A percentile compares a stretch with the other conserved stretches of the same genome.
phyloP scores from a whole-genome alignment of 768 basidiomycete genomes.

The Suillus subaureus region DNA sequence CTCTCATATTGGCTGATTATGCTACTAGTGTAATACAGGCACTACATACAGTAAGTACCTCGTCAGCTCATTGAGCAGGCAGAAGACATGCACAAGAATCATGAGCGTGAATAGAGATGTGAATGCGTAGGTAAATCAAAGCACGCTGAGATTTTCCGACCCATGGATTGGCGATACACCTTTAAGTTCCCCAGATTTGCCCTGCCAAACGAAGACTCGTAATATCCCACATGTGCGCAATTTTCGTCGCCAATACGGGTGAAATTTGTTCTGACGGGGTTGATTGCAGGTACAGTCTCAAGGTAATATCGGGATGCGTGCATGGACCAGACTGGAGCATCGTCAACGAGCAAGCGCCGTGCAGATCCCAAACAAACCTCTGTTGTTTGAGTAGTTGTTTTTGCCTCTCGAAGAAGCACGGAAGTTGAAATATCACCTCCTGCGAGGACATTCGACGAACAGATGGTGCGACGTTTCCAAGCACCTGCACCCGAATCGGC shows the following conservation, averaged over 20 bases:
- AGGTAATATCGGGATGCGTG: background rate
- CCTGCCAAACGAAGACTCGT: background rate
- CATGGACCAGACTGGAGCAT: background rate
- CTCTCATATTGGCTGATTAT: background rate
- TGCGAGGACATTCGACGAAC: background rate
- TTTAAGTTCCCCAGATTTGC: background rate
- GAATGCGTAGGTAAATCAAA: background rate
- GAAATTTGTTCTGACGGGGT: background rate
- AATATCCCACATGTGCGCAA: background rate
- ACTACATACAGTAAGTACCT: too few relatives aligned
- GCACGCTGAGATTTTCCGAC: background rate
- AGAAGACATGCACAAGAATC: too few relatives aligned
- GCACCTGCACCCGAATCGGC: background rate
- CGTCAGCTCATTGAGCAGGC: too few relatives aligned
- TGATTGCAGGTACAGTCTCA: background rate
- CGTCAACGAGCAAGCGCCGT: background rate
- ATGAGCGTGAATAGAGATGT: background rate
- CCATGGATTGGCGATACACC: background rate
- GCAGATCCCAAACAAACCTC: background rate
- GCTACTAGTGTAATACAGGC: too few relatives aligned
- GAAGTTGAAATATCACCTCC: background rate
- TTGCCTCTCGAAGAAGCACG: background rate
- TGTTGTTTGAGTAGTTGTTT: background rate
- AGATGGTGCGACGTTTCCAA: background rate
- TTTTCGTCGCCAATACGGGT: background rate